phyloP scores from a whole-genome alignment of 2,329 filamentous ascomycete genomes.

The Cladosporium austrohemisphaericum region DNA sequence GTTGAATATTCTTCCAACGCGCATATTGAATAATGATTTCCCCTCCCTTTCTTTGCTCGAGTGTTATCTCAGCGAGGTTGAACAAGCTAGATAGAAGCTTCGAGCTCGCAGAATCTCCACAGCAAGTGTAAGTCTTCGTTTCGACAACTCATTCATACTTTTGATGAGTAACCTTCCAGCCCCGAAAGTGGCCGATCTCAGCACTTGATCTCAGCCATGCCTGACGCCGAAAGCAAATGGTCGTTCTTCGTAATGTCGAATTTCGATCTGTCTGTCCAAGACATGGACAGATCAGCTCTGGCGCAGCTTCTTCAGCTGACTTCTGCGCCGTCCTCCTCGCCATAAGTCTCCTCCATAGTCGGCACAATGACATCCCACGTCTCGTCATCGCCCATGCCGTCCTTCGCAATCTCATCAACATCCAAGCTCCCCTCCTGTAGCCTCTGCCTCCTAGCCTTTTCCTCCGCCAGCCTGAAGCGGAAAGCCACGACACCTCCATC shows the following conservation, averaged over 20 bases:
- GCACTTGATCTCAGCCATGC: conserved; percentile 14
- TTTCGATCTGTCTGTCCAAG: neutral
- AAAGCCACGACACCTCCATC: conserved; percentile 35
- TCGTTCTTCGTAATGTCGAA: neutral
- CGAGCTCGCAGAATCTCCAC: too few species aligned
- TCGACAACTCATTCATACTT: too few species aligned
- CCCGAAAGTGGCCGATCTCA: conserved; percentile 16
- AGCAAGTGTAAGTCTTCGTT: too few species aligned
- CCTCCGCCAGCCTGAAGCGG: conserved; percentile 27
- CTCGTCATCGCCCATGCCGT: conserved; percentile 17
- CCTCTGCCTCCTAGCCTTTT: conserved; percentile 18
- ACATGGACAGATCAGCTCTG: neutral
- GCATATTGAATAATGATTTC: too few species aligned
- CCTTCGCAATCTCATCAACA: conserved; percentile 18
- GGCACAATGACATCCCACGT: conserved; percentile 35
- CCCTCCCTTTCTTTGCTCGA: too few species aligned
- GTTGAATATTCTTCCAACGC: too few species aligned
- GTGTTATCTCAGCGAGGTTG: too few species aligned
- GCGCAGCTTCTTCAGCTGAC: neutral
- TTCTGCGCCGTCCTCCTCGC: conserved; percentile 20
- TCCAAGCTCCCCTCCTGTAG: conserved; percentile 20
- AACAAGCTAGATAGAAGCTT: too few species aligned
- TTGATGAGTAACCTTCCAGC: too few species aligned
- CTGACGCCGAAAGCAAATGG: neutral
- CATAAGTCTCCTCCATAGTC: conserved; percentile 32